These are phyloP conservation scores for Xylariaceae sp. DNA, from an alignment of 2,329 filamentous ascomycete genomes.

Conservation along the genomic window DNA sequence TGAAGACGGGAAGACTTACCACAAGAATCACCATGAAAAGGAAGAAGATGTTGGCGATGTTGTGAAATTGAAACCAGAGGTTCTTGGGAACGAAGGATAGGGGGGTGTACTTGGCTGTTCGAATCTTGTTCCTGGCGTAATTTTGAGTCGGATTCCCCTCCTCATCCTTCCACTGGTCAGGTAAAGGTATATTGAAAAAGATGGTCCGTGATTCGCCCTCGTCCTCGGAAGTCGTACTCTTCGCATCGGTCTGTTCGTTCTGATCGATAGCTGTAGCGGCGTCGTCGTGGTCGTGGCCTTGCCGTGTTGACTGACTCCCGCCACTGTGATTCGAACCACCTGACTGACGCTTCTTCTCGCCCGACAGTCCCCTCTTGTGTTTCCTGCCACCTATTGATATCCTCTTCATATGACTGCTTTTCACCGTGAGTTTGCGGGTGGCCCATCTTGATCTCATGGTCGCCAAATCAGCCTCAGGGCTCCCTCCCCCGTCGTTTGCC, in stretches of 20 bases:
- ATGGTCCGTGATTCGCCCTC: conserved; percentile 52
- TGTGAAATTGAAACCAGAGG: conserved; percentile 96
- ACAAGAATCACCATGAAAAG: conserved; percentile 90
- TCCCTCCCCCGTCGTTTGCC: conserved; percentile 28
- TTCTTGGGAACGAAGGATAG: conserved; percentile 96
- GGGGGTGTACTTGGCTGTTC: conserved; percentile 95
- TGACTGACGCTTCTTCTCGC: conserved; percentile 64
- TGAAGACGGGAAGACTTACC: conserved; percentile 54
- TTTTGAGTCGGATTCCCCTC: conserved; percentile 67
- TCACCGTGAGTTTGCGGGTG: conserved; percentile 78
- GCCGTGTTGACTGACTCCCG: conserved; percentile 27
- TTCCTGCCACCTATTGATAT: conserved; percentile 72
- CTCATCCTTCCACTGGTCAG: conserved; percentile 70
- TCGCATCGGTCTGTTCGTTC: conserved; percentile 32
- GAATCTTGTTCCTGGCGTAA: conserved; percentile 91
- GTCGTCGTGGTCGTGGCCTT: conserved; percentile 22
- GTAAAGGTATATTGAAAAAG: conserved; percentile 84
- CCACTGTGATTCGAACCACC: conserved; percentile 19
- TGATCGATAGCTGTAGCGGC: conserved; percentile 23
- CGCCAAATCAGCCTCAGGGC: conserved; percentile 37
- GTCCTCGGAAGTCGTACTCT: conserved; percentile 32
- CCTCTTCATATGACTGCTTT: conserved; percentile 74
- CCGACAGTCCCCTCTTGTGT: conserved; percentile 55
- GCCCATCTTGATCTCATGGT: conserved; percentile 91
- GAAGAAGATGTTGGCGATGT: conserved; percentile 98